A percentile compares a stretch with the other conserved stretches of the same genome.
phyloP scores from a whole-genome alignment of 495 filamentous ascomycete genomes.

The Tuber calosporum region DNA sequence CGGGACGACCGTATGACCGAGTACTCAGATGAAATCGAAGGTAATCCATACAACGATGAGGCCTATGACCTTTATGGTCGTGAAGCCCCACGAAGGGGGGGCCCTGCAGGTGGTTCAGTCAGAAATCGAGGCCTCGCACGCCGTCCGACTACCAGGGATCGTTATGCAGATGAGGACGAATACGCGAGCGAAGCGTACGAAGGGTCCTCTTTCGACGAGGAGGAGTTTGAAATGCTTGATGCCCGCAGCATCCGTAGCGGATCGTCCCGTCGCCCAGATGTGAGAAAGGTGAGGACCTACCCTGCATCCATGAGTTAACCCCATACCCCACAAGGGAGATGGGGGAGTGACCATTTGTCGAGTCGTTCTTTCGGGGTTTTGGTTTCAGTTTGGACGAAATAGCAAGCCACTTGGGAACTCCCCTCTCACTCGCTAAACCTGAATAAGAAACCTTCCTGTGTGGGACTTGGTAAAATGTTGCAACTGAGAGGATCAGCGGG shows the following conservation, averaged over 20 bases:
- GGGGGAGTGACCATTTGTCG: background rate
- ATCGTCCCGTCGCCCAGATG: conserved; percentile 36
- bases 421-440: background rate
- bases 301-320: background rate
- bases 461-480: background rate
- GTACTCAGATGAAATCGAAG: conserved; percentile 47
- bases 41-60: conserved; percentile 59
- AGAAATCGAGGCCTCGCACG: conserved; percentile 32
- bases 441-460: background rate
- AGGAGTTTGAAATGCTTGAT: conserved; percentile 75
- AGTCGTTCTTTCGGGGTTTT: background rate
- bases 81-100: conserved; percentile 41
- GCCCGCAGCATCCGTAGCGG: conserved; percentile 35
- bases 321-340: background rate
- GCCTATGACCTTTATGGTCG: conserved; percentile 61
- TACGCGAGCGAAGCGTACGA: conserved; percentile 62
- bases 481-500: background rate
- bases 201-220: conserved; percentile 60
- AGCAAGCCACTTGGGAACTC: background rate
- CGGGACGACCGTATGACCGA: conserved; percentile 33
- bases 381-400: background rate
- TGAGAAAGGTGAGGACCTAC: conserved; percentile 34
- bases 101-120: conserved; percentile 23
- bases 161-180: conserved; percentile 65
- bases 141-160: conserved; percentile 51